Base-by-base conservation (phyloP, 176 grass and related monocot species). In the Carex scoparia region DNA sequence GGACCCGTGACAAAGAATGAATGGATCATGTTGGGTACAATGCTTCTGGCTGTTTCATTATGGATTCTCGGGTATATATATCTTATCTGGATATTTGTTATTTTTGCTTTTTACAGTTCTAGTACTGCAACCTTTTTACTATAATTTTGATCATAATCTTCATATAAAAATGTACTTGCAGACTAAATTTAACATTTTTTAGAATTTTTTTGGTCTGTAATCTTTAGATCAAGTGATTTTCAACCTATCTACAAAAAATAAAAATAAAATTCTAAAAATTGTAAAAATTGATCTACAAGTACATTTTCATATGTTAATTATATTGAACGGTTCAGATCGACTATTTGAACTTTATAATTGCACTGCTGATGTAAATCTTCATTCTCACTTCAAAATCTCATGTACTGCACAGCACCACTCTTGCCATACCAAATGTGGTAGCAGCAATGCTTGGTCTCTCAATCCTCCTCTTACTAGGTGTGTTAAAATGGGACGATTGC, bases 401-500 rank as follows among this genome's bases (percentile, higher is more conserved):
- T 75, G 71, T 40, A 86, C 3, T 86, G 1, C 83, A 9, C 68
- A 97, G 94, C 65, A 89, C 90, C 81, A 76, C 90, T 90, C 84
- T 94, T 65, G 84, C 87, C 64, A 87, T 94, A 67, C 79, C 92
- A 75, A 94, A 92, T 74, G 92, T 97, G 89, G 90, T 94, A 69
- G 89, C 92, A 11, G 94, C 90, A 40, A 94, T 94, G 94, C 92
- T 97, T 86, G 90, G 94, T 7, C 88, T 93, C 68, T 97, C 89
- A n/a, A 88, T 91, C 84, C 94, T 97, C 86, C 92, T 97, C 70
- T 59, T 97, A 63, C 87, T 94, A 3, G 94, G 90, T 84, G 92
- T 97, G 69, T 75, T 94, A 73, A 81, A 97, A 27, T 97, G 90
- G 94, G 89, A 94, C 79, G 94, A 93, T 60, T 97, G 94, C 87